These are phyloP conservation scores for Verticillium zaregamsianum DNA, from an alignment of 2,329 filamentous ascomycete species.

Conservation along the genomic window DNA sequence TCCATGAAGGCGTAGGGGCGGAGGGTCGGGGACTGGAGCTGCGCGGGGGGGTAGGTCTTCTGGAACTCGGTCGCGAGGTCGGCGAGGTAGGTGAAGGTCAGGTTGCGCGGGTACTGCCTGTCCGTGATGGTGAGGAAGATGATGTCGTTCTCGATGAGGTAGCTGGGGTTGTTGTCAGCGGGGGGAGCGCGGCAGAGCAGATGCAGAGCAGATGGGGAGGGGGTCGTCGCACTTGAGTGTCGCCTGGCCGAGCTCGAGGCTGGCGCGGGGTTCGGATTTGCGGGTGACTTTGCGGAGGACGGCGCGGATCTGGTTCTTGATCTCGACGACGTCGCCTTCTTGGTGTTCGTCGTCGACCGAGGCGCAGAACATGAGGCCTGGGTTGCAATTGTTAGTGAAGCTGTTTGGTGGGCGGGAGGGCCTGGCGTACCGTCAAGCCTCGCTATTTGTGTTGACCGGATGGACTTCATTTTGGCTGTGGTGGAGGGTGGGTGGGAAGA, in stretches of 20 bases:
- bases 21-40: slow-evolving; percentile 70
- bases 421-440: slow-evolving; percentile 72
- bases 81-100: slow-evolving; percentile 95
- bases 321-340: slow-evolving; percentile 74
- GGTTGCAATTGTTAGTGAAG: slow-evolving; percentile 18
- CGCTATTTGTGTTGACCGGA: slow-evolving; percentile 89
- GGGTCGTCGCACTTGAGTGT: slow-evolving; percentile 69
- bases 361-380: slow-evolving; percentile 90
- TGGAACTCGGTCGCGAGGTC: slow-evolving; percentile 90
- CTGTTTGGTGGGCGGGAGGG: slow-evolving; percentile 2
- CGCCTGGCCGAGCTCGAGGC: slow-evolving; percentile 79
- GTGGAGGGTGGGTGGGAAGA: neutral
- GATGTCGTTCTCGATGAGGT: slow-evolving; percentile 77
- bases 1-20: slow-evolving; percentile 96
- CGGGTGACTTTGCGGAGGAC: slow-evolving; percentile 83
- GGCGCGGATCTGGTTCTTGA: slow-evolving; percentile 87
- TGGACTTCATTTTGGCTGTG: slow-evolving; percentile 50
- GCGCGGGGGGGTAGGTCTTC: slow-evolving; percentile 69
- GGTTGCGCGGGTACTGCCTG: slow-evolving; percentile 90
- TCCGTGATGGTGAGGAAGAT: slow-evolving; percentile 95
- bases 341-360: slow-evolving; percentile 88
- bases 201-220: neutral
- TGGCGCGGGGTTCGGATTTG: slow-evolving; percentile 86
- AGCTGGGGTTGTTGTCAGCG: slow-evolving; percentile 45
- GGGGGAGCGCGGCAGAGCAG: neutral